Evolutionary conservation across 176 grass and related monocot species (phyloP).

Genomic region (Oryza coarctata): DNA sequence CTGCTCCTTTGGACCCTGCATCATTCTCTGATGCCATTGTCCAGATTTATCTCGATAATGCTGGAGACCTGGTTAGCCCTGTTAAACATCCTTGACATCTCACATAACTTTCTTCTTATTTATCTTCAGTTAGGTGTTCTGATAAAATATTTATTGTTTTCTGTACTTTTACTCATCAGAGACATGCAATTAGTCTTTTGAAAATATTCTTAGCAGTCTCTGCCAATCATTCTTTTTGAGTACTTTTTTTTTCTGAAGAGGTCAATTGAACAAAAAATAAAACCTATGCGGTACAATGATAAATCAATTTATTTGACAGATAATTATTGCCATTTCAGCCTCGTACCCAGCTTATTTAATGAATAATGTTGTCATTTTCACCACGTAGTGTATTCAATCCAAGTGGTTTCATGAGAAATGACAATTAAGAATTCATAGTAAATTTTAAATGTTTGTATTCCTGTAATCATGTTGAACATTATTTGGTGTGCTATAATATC

Average conservation of each 20-base stretch:
- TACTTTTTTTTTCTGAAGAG: background rate
- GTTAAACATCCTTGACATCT: slow-evolving; percentile 17
- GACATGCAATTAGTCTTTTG: background rate
- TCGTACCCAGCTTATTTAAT: background rate
- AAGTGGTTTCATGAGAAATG: background rate
- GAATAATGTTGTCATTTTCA: background rate
- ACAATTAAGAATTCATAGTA: background rate
- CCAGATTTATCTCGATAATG: slow-evolving; percentile 99
- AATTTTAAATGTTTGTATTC: background rate
- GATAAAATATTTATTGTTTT: background rate
- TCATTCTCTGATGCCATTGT: slow-evolving; percentile 99
- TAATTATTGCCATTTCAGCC: background rate
- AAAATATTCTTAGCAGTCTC: background rate
- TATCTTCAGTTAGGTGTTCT: background rate
- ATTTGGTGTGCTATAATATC: background rate
- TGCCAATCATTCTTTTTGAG: background rate
- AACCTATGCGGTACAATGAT: background rate
- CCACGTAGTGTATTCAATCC: background rate
- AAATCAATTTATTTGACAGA: background rate
- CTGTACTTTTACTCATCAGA: background rate
- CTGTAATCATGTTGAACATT: background rate
- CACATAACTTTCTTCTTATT: background rate
- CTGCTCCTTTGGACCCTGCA: slow-evolving; percentile 90
- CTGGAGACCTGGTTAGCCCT: slow-evolving; percentile 81
- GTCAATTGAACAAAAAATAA: background rate